A percentile compares a stretch with the other conserved stretches of the same genome.
Conservation (phyloP, 345 rosid genomes). For the Camelina sativa region DNA sequence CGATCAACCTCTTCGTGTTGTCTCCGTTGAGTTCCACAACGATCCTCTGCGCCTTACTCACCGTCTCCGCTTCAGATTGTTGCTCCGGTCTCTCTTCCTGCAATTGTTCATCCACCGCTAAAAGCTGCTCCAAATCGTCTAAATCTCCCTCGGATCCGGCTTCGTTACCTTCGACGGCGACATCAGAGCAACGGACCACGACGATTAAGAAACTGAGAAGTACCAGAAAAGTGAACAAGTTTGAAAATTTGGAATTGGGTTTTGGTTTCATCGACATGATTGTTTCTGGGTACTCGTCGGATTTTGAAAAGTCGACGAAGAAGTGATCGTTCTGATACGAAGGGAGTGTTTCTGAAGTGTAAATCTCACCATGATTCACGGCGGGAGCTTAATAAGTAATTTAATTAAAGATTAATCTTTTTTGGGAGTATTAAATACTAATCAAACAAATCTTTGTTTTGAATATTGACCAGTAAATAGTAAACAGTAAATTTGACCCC, state of each 20-base stretch:
- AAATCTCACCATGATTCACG: conserved; percentile 30
- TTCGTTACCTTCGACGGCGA: conserved; percentile 32
- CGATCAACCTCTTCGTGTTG: conserved; percentile 52
- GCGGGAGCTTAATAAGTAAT: conserved; percentile 15
- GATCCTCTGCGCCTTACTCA: conserved; percentile 82
- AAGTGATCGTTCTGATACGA: conserved; percentile 6
- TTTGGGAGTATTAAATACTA: neutral
- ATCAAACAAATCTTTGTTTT: neutral
- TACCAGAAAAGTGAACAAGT: conserved; percentile 46
- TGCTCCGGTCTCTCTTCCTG: conserved; percentile 48
- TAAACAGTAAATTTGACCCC: too few relatives aligned
- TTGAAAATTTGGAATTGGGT: conserved; percentile 53
- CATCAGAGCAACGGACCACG: conserved; percentile 45
- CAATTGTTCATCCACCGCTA: conserved; percentile 67
- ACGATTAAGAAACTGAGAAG: conserved; percentile 46
- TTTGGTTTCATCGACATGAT: conserved; percentile 37
- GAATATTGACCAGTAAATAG: too few relatives aligned
- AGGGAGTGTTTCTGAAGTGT: neutral
- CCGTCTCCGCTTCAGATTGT: conserved; percentile 68
- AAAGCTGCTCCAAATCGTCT: conserved; percentile 60
- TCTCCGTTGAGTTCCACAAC: conserved; percentile 75
- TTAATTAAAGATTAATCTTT: conserved; percentile 23
- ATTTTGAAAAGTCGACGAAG: conserved; percentile 23
- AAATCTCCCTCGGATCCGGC: conserved; percentile 37
- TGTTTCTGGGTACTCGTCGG: conserved; percentile 11